A percentile compares a stretch with the other conserved stretches of the same genome.
Conservation (phyloP, 805 yeast genomes). For the Priceomyces castillae region DNA sequence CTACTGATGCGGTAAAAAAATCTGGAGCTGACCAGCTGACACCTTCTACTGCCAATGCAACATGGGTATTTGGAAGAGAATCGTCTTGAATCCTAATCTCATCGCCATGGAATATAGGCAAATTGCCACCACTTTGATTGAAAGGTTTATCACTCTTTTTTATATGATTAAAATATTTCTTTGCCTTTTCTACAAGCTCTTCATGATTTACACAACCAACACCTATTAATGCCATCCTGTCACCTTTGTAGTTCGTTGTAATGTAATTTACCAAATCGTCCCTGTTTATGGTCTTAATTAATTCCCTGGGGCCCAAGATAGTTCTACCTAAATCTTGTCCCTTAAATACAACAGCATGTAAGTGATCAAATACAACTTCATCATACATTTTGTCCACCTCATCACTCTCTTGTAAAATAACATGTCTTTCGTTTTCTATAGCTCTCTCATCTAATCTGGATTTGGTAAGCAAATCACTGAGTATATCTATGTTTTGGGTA, state of each 20-base stretch:
- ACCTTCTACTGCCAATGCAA: constrained; percentile 96
- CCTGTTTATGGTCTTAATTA: constrained; percentile 76
- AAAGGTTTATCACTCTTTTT: constrained; percentile 59
- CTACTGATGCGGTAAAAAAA: constrained; percentile 90
- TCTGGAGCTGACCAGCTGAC: constrained; percentile 96
- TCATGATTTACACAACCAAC: constrained; percentile 93
- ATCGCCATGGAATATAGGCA: constrained; percentile 81
- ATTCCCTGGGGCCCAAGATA: constrained; percentile 88
- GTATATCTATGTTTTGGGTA: constrained; percentile 79
- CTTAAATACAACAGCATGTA: constrained; percentile 88
- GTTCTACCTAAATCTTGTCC: constrained; percentile 95
- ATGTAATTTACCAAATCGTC: constrained; percentile 78
- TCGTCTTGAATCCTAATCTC: constrained; percentile 83
- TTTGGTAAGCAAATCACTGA: constrained; percentile 84
- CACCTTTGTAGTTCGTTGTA: constrained; percentile 84
- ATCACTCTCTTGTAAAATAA: constrained; percentile 92
- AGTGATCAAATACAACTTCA: constrained; percentile 95
- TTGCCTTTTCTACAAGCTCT: constrained; percentile 73
- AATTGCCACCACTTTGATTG: constrained; percentile 68
- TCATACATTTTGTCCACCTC: constrained; percentile 98
- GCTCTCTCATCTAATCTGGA: constrained; percentile 80
- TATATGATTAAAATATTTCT: constrained; percentile 71
- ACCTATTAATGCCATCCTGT: constrained; percentile 97
- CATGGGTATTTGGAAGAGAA: constrained; percentile 82
- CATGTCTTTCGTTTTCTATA: constrained; percentile 94